Conservation (phyloP, 192 early-diverging fungal species). For the Coemansia sp. region DNA sequence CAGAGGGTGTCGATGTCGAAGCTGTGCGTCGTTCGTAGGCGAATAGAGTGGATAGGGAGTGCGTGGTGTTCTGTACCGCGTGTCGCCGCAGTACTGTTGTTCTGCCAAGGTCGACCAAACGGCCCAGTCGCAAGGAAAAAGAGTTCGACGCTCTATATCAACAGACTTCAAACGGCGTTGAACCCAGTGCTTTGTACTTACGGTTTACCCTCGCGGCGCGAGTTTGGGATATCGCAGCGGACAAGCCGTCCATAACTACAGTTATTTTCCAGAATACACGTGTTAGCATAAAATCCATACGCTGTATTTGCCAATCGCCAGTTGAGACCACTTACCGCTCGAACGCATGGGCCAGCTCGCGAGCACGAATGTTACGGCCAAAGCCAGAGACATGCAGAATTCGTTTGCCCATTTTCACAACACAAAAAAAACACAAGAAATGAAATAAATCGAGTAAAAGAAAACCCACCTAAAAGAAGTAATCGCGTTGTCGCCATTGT, state of each 20-base stretch:
- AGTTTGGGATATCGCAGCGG: slow-evolving; percentile 84
- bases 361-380: slow-evolving; percentile 72
- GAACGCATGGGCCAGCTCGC: slow-evolving; percentile 93
- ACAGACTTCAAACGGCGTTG: not conserved
- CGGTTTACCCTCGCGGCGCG: slow-evolving; percentile 66
- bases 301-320: not conserved
- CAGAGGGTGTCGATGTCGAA: not conserved
- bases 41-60: not conserved
- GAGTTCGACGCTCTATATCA: not conserved
- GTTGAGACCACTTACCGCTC: slow-evolving; percentile 67
- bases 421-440: not conserved
- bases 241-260: slow-evolving; percentile 79
- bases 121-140: not conserved
- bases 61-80: not conserved
- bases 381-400: slow-evolving; percentile 88
- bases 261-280: not conserved
- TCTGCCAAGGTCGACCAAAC: not conserved
- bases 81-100: not conserved
- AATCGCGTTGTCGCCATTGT: not conserved
- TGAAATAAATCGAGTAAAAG: slow-evolving; percentile 1
- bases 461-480: not conserved
- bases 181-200: slow-evolving; percentile 53
- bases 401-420: slow-evolving; percentile 48
- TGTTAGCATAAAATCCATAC: not conserved
- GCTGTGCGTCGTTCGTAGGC: not conserved